phyloP scores from a whole-genome alignment of 2,329 filamentous ascomycete species.

The Tolypocladium sp. region DNA sequence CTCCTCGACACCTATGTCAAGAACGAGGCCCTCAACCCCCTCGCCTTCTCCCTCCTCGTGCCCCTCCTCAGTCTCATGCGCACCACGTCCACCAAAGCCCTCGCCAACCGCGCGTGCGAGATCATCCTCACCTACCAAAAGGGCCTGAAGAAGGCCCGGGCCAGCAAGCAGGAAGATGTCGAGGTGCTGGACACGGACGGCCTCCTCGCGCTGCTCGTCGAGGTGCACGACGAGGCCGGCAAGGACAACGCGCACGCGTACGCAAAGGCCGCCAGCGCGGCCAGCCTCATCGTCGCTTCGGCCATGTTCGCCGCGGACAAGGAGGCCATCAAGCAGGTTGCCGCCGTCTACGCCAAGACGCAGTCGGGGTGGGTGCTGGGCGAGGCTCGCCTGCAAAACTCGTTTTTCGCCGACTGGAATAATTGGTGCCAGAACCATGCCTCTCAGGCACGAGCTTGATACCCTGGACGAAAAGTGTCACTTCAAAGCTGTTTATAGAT shows the following conservation, averaged over 20 bases:
- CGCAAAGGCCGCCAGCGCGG: slow-evolving; percentile 63
- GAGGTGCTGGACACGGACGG: slow-evolving; percentile 26
- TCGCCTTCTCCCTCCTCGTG: slow-evolving; percentile 61
- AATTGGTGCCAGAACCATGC: slow-evolving; percentile 58
- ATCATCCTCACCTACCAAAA: slow-evolving; percentile 66
- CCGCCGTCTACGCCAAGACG: slow-evolving; percentile 55
- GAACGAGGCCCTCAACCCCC: slow-evolving; percentile 58
- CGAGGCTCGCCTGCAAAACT: slow-evolving; percentile 49
- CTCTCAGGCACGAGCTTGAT: slow-evolving; percentile 18
- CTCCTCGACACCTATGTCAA: slow-evolving; percentile 78
- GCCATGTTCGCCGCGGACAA: slow-evolving; percentile 48
- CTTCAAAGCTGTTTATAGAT: slow-evolving; percentile 3
- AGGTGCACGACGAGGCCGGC: slow-evolving; percentile 60
- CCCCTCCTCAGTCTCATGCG: slow-evolving; percentile 71
- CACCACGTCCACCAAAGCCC: slow-evolving; percentile 65
- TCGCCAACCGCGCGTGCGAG: slow-evolving; percentile 64
- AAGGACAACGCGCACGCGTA: slow-evolving; percentile 61
- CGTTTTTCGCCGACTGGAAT: slow-evolving; percentile 64
- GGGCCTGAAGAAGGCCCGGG: slow-evolving; percentile 47
- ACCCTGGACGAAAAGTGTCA: not conserved
- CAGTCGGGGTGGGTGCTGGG: slow-evolving; percentile 48
- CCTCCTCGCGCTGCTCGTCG: slow-evolving; percentile 49
- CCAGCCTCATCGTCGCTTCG: slow-evolving; percentile 58
- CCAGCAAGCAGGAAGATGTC: slow-evolving; percentile 19
- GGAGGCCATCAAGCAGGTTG: slow-evolving; percentile 42